Percentiles rank a stretch among this genome's conserved stretches.
phyloP scores from a whole-genome alignment of 352 stramenopile species.

The Phytophthora lateralis region DNA sequence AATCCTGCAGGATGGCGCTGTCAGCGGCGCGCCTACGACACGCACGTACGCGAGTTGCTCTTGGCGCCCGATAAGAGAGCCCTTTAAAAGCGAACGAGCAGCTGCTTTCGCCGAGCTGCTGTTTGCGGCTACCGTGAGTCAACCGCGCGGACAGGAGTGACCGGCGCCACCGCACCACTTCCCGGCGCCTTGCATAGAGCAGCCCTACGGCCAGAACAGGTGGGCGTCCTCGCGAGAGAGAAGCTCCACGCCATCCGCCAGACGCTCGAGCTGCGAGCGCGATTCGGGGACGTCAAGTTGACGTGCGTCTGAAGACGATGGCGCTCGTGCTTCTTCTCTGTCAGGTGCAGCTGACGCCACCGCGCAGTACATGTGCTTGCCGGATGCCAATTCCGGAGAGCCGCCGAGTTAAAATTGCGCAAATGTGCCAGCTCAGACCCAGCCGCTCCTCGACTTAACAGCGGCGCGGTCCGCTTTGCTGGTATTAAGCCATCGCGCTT shows the following conservation, averaged over 20 bases:
- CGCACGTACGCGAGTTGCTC: slow-evolving; percentile 33
- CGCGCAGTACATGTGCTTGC: background rate
- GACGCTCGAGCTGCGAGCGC: slow-evolving; percentile 16
- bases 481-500: slow-evolving; percentile 25
- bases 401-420: background rate
- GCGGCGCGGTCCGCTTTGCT: background rate
- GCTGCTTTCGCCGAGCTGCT: slow-evolving; percentile 34
- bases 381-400: slow-evolving; percentile 24
- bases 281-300: slow-evolving; percentile 10
- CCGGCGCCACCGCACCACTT: slow-evolving; percentile 17
- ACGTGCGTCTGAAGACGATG: slow-evolving; percentile 30
- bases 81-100: slow-evolving; percentile 16
- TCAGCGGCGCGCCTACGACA: slow-evolving; percentile 28
- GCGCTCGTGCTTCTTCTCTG: slow-evolving; percentile 13
- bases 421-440: slow-evolving; percentile 10
- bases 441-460: slow-evolving; percentile 12
- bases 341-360: slow-evolving; percentile 20
- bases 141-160: slow-evolving; percentile 8
- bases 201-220: slow-evolving; percentile 36
- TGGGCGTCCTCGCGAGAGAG: slow-evolving; percentile 11
- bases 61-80: slow-evolving; percentile 34
- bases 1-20: slow-evolving; percentile 28
- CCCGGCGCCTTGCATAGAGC: slow-evolving; percentile 31
- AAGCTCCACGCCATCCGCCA: slow-evolving; percentile 25
- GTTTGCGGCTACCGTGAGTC: slow-evolving; percentile 30